These are phyloP conservation scores for Chytridiales sp. DNA, from an alignment of 371 early-diverging fungal genomes.

Conservation along the genomic window DNA sequence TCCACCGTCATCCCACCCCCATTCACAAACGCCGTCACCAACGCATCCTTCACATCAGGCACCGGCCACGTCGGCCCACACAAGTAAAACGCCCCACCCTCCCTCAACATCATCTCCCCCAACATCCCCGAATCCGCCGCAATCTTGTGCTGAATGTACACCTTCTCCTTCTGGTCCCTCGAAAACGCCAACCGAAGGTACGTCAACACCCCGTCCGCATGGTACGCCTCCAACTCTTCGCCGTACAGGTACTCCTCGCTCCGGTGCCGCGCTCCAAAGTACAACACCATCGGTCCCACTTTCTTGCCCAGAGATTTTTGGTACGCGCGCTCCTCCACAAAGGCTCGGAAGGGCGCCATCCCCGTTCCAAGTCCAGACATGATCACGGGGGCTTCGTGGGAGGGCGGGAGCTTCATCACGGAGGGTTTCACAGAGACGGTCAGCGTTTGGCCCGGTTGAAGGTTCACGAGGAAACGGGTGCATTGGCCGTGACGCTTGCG, in stretches of 20 bases:
- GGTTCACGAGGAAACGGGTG: constrained; percentile 78
- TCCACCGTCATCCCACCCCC: constrained; percentile 59
- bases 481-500: constrained; percentile 80
- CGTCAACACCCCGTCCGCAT: constrained; percentile 79
- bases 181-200: constrained; percentile 89
- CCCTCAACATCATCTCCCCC: constrained; percentile 64
- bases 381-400: constrained; percentile 81
- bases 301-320: constrained; percentile 70
- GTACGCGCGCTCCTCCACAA: constrained; percentile 87
- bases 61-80: constrained; percentile 96
- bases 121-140: constrained; percentile 76
- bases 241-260: constrained; percentile 91
- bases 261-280: constrained; percentile 92
- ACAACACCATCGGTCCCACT: constrained; percentile 88
- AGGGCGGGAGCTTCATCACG: constrained; percentile 89
- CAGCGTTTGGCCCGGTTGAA: constrained; percentile 67
- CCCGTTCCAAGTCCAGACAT: constrained; percentile 97
- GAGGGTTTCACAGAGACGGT: constrained; percentile 91
- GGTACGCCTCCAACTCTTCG: constrained; percentile 90
- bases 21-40: constrained; percentile 70
- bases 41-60: constrained; percentile 90
- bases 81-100: constrained; percentile 85
- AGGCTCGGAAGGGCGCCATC: constrained; percentile 96
- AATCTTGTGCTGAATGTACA: constrained; percentile 94
- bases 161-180: constrained; percentile 88